Evolutionary conservation across 495 filamentous ascomycete species (phyloP).

Genomic region (Penicillium turbatum): DNA sequence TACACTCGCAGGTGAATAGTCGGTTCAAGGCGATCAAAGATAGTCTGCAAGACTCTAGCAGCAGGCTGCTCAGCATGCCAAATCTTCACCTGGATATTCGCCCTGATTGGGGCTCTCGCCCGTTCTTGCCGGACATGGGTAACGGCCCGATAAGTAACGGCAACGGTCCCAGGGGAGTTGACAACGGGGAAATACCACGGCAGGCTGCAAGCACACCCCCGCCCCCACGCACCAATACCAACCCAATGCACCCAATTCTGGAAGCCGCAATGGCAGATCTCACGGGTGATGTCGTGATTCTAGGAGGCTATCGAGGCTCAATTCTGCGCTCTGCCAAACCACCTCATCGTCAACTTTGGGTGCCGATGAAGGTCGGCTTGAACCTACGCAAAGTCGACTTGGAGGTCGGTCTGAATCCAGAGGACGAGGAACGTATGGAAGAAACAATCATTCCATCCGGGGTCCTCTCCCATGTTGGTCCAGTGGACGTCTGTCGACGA

Average conservation of each 20-base stretch:
- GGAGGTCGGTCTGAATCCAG: constrained; percentile 75
- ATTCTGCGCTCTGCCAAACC: constrained; percentile 79
- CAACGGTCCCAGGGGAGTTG: constrained; percentile 2
- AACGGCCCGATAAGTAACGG: constrained; percentile 14
- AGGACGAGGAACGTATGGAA: constrained; percentile 83
- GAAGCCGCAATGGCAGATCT: constrained; percentile 64
- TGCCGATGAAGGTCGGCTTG: constrained; percentile 88
- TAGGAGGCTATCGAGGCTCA: constrained; percentile 90
- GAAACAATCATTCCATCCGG: constrained; percentile 76
- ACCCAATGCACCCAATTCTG: constrained; percentile 46
- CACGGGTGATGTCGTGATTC: constrained; percentile 79
- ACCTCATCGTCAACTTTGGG: constrained; percentile 81
- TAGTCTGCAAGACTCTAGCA: constrained; percentile 73
- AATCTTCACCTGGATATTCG: constrained; percentile 50
- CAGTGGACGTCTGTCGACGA: constrained; percentile 81
- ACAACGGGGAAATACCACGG: constrained; percentile 7
- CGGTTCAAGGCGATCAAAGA: constrained; percentile 89
- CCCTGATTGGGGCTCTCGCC: constrained; percentile 35
- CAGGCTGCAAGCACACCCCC: constrained; percentile 12
- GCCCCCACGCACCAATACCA: constrained; percentile 30
- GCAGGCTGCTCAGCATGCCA: constrained; percentile 63
- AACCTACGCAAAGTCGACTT: constrained; percentile 90
- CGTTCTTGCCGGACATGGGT: constrained; percentile 21
- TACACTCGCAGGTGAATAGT: constrained; percentile 74
- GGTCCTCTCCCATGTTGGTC: constrained; percentile 85